Evolutionary conservation across 2,329 filamentous ascomycete genomes (phyloP).

Genomic region (Apiospora aurea): DNA sequence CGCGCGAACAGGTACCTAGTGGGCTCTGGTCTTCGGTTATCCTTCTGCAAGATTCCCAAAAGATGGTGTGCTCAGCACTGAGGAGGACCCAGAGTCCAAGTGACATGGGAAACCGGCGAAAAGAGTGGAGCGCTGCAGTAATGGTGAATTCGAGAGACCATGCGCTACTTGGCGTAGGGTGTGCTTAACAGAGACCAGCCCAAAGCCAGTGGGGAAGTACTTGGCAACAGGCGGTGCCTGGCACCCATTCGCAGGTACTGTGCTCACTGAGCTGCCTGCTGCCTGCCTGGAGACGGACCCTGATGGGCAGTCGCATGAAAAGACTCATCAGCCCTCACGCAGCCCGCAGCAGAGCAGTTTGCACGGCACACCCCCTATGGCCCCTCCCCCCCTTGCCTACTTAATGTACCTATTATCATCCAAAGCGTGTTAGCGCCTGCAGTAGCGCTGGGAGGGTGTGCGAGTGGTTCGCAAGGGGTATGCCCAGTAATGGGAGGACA

Average conservation of each 20-base stretch:
- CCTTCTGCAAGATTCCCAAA: conserved; percentile 23
- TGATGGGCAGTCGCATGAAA: conserved; percentile 19
- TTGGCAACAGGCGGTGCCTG: background rate
- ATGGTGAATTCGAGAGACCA: conserved; percentile 8
- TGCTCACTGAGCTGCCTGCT: background rate
- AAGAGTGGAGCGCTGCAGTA: background rate
- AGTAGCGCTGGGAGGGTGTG: conserved; percentile 11
- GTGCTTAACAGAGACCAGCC: conserved; percentile 18
- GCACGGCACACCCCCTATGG: background rate
- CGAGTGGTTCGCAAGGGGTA: conserved; percentile 18
- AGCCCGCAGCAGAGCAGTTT: background rate
- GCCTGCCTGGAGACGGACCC: background rate
- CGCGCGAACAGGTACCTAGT: conserved; percentile 21
- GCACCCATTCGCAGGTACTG: background rate
- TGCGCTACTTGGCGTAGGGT: conserved; percentile 3
- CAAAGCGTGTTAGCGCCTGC: conserved; percentile 10
- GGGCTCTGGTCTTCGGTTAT: conserved; percentile 12
- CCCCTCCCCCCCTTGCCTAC: background rate
- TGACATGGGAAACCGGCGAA: conserved; percentile 23
- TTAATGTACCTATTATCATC: conserved; percentile 9
- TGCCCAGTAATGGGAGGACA: background rate
- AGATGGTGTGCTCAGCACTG: conserved; percentile 25
- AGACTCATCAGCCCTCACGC: conserved; percentile 14
- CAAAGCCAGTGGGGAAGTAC: background rate
- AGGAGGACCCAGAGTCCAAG: conserved; percentile 22